Conservation (phyloP, 1,139 yeast genomes). For the Sugiyamaella sp. region DNA sequence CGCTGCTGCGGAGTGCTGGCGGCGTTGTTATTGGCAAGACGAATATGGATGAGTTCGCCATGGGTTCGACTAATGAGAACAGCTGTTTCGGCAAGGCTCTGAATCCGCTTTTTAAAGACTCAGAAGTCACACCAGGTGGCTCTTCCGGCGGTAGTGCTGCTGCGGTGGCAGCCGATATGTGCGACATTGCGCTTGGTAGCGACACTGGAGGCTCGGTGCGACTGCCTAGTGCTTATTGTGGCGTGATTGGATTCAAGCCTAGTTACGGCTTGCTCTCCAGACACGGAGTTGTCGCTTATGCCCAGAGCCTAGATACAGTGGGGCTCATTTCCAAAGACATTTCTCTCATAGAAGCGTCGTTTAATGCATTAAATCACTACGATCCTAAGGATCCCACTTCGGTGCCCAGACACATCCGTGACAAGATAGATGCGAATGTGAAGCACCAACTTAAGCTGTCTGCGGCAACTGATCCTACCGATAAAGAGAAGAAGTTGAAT, state of each 20-base stretch:
- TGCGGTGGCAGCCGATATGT: slow-evolving; percentile 71
- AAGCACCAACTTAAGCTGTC: no score
- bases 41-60: slow-evolving; percentile 97
- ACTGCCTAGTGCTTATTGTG: slow-evolving; percentile 86
- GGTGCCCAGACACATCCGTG: slow-evolving; percentile 44
- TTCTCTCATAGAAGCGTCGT: slow-evolving; percentile 52
- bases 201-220: slow-evolving; percentile 98
- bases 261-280: slow-evolving; percentile 89
- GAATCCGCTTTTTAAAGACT: slow-evolving; percentile 58
- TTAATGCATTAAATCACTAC: slow-evolving; percentile 54
- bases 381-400: slow-evolving; percentile 86
- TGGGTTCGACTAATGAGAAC: slow-evolving; percentile 73
- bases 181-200: slow-evolving; percentile 78
- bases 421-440: slow-evolving; percentile 26
- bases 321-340: slow-evolving; percentile 69
- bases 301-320: slow-evolving; percentile 93
- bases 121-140: slow-evolving; percentile 68
- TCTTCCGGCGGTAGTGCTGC: slow-evolving; percentile 98
- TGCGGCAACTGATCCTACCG: no score
- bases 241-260: slow-evolving; percentile 86
- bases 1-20: slow-evolving; percentile 56
- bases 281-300: slow-evolving; percentile 90
- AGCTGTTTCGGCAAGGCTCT: slow-evolving; percentile 53
- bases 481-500: slow-evolving; percentile 38
- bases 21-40: slow-evolving; percentile 72